Base-by-base conservation (phyloP, 2,329 filamentous ascomycete species). In the Colletotrichum destructivum region DNA sequence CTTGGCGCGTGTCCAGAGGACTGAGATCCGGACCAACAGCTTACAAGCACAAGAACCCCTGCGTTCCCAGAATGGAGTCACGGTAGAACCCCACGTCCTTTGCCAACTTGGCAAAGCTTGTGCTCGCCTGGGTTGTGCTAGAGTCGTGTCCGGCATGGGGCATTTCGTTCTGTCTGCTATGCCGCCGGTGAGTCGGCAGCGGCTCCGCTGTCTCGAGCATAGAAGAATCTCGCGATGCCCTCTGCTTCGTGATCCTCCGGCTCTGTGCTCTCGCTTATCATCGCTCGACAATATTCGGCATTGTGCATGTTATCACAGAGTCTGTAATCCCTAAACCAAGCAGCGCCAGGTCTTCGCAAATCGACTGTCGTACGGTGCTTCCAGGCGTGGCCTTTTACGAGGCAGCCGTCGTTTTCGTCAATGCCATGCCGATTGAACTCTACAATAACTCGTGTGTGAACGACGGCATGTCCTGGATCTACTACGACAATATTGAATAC, bases 81-180 rank as follows among this genome's bases (percentile, higher is more conserved):
- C 52, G 12, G 35, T 23, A 15, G 31, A 18, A 35, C 21, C 21
- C 56, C 56, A 44, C 8, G 40, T 31, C 11, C 40, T 31, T 46
- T 15, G 3, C 16, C 40, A 60, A 18, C 21, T 60, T 26, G 40
- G 56, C 42, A 60, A 46, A 60, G 40, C 56, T 46, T 46, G 56
- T 46, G n/a, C 23, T 40, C 54, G 21, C 35, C 13, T 18, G 15
- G 21, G 56, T 8, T 16, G 31, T 18, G 56, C 42, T 7, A 23
- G 47, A 49, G n/a, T 21, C 55, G 8, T 31, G 56, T 23, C 12
- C 56, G 40, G 4, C 21, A 46, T 56, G n/a, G 35, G 54, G 18
- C n/a, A 59, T 15, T 4, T 42, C 21, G 15, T 23, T 18, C 31
- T 8, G 11, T 35, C 21, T 59, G 38, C 40, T 44, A 21, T 59